These are phyloP conservation scores for Scedosporium boydii DNA, from an alignment of 2,329 filamentous ascomycete genomes.

Conservation along the genomic window DNA sequence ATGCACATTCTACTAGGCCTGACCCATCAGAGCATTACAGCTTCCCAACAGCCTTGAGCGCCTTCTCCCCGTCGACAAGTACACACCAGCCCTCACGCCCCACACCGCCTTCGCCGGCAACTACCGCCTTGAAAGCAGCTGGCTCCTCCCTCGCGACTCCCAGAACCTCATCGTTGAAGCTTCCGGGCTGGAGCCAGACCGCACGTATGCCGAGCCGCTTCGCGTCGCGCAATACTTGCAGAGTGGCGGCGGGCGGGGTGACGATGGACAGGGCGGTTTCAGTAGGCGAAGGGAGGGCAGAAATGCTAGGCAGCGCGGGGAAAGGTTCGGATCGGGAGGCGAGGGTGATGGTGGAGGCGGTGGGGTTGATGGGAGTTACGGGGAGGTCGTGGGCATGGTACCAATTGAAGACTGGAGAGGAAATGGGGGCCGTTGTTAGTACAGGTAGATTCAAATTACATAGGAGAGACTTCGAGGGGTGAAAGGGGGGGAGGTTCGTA, in stretches of 20 bases:
- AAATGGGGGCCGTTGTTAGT: constrained; percentile 2
- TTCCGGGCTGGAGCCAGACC: constrained; percentile 88
- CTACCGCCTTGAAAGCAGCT: constrained; percentile 56
- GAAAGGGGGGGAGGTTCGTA: too few relatives aligned
- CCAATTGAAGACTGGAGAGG: constrained; percentile 69
- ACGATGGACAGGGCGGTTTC: constrained; percentile 77
- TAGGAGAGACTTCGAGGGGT: background rate
- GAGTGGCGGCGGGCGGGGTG: constrained; percentile 72
- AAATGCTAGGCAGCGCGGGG: constrained; percentile 55
- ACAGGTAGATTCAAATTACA: background rate
- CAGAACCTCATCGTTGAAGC: constrained; percentile 68
- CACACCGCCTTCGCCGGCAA: constrained; percentile 52
- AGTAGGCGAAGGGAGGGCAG: constrained; percentile 53
- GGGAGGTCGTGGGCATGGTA: constrained; percentile 69
- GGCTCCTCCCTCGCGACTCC: constrained; percentile 51
- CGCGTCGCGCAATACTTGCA: constrained; percentile 66
- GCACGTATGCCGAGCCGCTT: constrained; percentile 61
- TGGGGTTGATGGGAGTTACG: constrained; percentile 77
- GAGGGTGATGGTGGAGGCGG: constrained; percentile 54
- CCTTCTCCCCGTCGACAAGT: constrained; percentile 69
- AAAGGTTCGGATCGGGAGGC: constrained; percentile 37
- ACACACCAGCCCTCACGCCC: constrained; percentile 80
- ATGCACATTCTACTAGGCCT: background rate
- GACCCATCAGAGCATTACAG: constrained; percentile 18
- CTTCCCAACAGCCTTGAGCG: constrained; percentile 47